Conservation (phyloP, 2,329 filamentous ascomycete species). For the Rhexocercosporidium sp. region DNA sequence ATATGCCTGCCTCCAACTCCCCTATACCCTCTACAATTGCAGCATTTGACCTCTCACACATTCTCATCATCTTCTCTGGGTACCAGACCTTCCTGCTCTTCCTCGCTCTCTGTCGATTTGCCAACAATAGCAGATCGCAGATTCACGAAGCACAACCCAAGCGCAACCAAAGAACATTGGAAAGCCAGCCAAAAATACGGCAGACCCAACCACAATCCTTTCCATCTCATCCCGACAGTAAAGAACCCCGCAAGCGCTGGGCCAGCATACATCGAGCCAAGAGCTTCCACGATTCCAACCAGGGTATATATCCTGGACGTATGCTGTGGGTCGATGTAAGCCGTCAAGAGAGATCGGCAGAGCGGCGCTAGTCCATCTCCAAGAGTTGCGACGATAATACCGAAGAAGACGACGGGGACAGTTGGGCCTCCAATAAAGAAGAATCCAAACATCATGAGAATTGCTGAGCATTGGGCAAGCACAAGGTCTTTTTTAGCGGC, state of each 20-base stretch:
- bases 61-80: background rate
- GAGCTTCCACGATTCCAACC: slow-evolving; percentile 12
- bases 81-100: background rate
- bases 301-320: slow-evolving; percentile 11
- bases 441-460: background rate
- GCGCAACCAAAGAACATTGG: background rate
- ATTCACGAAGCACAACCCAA: slow-evolving; percentile 14
- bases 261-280: slow-evolving; percentile 15
- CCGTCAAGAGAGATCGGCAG: slow-evolving; percentile 11
- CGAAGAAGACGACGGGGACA: background rate
- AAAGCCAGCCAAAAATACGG: slow-evolving; percentile 15
- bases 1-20: background rate
- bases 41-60: background rate
- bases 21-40: background rate
- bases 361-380: slow-evolving; percentile 11
- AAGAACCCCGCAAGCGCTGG: slow-evolving; percentile 14
- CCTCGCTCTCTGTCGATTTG: background rate
- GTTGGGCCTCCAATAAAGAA: background rate
- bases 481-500: slow-evolving; percentile 11
- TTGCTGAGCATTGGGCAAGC: slow-evolving; percentile 6
- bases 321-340: slow-evolving; percentile 14
- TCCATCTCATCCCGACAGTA: slow-evolving; percentile 5
- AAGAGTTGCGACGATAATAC: slow-evolving; percentile 12
- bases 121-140: background rate
- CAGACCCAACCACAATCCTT: slow-evolving; percentile 13